Evolutionary conservation across 2,329 filamentous ascomycete species (phyloP), one percentile per base, ranked within the genome.

Genomic region (Pleoardoris graminearum): DNA sequence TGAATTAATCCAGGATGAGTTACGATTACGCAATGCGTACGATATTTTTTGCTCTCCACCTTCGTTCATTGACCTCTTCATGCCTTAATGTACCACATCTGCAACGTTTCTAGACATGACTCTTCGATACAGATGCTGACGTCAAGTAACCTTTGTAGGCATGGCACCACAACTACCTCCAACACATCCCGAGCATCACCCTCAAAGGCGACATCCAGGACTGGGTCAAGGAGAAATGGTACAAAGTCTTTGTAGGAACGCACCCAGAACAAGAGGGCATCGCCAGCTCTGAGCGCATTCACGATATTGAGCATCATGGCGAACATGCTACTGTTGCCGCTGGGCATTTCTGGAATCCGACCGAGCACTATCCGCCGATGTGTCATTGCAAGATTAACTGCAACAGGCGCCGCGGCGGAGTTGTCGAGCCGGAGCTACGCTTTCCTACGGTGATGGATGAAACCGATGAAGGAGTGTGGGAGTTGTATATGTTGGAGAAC

Each of bases 181-280:
- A 58, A 23, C 43, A 54, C 30, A 42, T 59, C 3, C 19, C 30
- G 2, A 16, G 22, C 11, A 39, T 60, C n/a, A 33, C 25, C 4
- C 21, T 65, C 1, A 32, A 48, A 2, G 60, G 59, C 1, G 54
- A 48, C 14, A 30, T 65, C 1, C 60, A 65, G 21, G 19, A 1
- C 0, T 65, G 59, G 62, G 62, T 63, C 1, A 39, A 12, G 8
- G 41, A 52, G 27, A 65, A 65, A 35, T 65, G 59, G 62, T 10
- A 37, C 3, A 22, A 17, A 1, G 49, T 59, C 7, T 59, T 62
- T 37, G 29, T 30, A 12, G 19, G 43, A 14, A 33, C 21, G 25
- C 42, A 50, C 16, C 21, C 38, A n/a, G 32, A 43, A 17, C 36
- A 53, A 21, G 21, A 33, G 3, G 27, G 5, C 7, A 43, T 54